Evolutionary conservation across 352 stramenopile genomes (phyloP), one percentile per base, ranked within the genome.

Genomic region (Poterioochromonas sp.): DNA sequence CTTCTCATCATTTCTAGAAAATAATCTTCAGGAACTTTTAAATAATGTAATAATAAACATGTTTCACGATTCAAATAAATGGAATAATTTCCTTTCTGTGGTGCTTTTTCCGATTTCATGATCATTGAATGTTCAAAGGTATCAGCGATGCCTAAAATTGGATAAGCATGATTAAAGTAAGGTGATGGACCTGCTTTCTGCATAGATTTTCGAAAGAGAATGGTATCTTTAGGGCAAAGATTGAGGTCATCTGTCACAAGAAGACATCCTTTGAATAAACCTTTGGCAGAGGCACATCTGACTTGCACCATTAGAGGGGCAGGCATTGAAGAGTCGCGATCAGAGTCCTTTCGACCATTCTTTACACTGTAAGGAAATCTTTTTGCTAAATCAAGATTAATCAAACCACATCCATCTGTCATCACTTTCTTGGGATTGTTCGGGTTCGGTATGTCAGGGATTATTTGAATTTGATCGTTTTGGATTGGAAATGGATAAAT

Each of bases 351-450:
- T 15, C 11, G 39, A 26, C 65, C 65, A 54, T 74, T 53, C 0
- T 1, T 20, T 26, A 74, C 40, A 1, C 40, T 15, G 40, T 74
- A 74, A 39, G 65, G 65, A 35, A 74, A 35, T n/a, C 11, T 2
- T 53, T 35, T 2, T 1, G 65, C 65, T 22, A 74, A n/a, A 37
- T 54, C n/a, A 39, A 54, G 5, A 2, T 1, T n/a, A 39, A 74
- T 74, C 0, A 74, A 39, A 26, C 65, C 65, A 54, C 65, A 74
- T 34, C 65, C 65, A 39, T 74, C 65, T 18, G 65, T 74, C 65
- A 74, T 58, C 5, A 74, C 40, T 32, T 1, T 29, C 5, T 35
- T 26, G 15, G 5, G 8, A n/a, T 29, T 29, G 12, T 29, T 40
- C n/a, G n/a, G n/a, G 29, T 18, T 35, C 34, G 29, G 3, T 35